These are phyloP conservation scores for Harringtonia aguacate DNA, from an alignment of 2,329 filamentous ascomycete genomes.

Conservation along the genomic window DNA sequence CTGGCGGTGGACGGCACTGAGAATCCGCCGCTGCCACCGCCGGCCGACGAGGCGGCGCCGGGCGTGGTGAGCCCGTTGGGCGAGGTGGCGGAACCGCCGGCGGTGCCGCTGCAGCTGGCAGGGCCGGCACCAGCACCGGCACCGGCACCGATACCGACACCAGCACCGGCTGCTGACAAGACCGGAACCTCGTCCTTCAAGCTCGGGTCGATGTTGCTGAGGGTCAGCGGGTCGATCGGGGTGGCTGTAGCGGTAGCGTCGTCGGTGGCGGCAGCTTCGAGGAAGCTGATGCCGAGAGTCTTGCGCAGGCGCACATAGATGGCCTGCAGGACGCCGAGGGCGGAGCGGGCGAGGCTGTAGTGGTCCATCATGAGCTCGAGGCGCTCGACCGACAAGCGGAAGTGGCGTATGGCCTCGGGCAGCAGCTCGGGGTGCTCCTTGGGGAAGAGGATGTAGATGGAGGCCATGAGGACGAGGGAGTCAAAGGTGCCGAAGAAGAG, in stretches of 20 bases:
- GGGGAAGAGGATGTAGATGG: conserved; percentile 51
- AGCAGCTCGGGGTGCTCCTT: conserved; percentile 39
- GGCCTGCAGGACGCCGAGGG: conserved; percentile 42
- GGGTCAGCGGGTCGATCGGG: conserved; percentile 9
- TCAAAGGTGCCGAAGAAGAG: conserved; percentile 56
- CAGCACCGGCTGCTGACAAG: conserved; percentile 1
- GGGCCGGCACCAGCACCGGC: no score
- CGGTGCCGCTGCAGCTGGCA: background rate
- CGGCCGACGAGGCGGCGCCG: conserved; percentile 1
- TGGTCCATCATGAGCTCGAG: conserved; percentile 44
- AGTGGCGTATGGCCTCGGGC: conserved; percentile 39
- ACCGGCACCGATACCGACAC: no score
- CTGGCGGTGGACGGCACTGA: conserved; percentile 3
- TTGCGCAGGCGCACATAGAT: conserved; percentile 43
- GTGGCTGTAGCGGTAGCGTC: background rate
- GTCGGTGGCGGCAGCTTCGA: conserved; percentile 12
- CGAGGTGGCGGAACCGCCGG: background rate
- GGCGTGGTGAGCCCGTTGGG: conserved; percentile 4
- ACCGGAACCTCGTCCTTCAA: conserved; percentile 6
- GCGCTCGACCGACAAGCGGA: conserved; percentile 47
- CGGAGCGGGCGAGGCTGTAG: conserved; percentile 42
- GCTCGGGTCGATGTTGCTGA: conserved; percentile 13
- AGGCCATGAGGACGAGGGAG: conserved; percentile 49
- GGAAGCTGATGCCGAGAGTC: conserved; percentile 27
- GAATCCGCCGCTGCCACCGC: no score